Evolutionary conservation across 768 basidiomycete species (phyloP), one percentile per base, ranked within the genome.

Genomic region (Pleurotus cornucopiae): DNA sequence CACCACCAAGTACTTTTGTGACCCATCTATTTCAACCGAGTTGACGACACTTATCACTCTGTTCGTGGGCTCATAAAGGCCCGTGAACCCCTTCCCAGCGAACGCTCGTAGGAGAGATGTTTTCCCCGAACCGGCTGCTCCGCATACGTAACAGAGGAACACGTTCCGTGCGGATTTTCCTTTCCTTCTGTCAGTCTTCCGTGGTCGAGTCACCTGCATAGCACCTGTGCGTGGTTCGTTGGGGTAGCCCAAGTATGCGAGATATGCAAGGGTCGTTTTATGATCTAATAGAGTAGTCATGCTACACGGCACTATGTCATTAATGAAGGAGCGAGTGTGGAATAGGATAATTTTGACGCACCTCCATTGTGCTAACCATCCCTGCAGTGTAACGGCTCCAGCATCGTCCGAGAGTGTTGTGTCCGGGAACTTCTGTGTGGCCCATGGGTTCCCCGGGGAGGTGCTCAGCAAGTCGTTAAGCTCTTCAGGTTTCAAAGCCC

Each of bases 321-420:
- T 23, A 58, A 38, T 49, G 34, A 55, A 25, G 23, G 21, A 37
- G 46, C 26, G 14, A 55, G 54, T 38, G 46, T 41, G 54, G 11
- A 34, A 47, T 38, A 51, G 49, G 40, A 55, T 34, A 41, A 45
- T 1, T 51, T 34, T 56, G 26, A 69, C 78, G 61, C 51, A 94
- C 94, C 92, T 96, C 96, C 96, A 99, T 67, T 97, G 95, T 16
- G 96, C 96, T 23, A 98, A 74, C 96, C 96, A 99, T 1, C 94
- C 92, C 73, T 98, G 95, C 44, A 99, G 71, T n/a, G 95, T 98
- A 14, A 98, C 90, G 25, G 91, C 85, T 9, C 92, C 94, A 7
- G 84, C 77, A 63, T 94, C 94, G 62, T 93, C 88, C 13, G 90
- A 85, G 45, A 94, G 79, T 4, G 93, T 93, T 0, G 85, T 94